Evolutionary conservation across 2,329 filamentous ascomycete species (phyloP).

Genomic region (Gaeumannomyces tritici): DNA sequence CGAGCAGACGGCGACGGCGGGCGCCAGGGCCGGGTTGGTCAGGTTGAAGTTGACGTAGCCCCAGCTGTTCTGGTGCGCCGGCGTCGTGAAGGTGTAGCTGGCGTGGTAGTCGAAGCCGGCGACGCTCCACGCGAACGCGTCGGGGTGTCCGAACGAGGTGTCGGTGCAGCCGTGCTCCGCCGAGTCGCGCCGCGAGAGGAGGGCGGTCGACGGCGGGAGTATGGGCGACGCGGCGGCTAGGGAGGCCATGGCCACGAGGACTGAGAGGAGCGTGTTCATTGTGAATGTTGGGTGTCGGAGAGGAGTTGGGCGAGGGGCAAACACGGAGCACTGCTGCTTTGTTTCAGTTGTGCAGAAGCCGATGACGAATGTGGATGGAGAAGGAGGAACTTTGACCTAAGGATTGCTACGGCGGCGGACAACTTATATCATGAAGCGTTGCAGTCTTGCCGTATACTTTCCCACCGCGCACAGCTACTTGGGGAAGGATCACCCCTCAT

Average conservation of each 20-base stretch:
- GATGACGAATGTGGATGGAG: too few species aligned
- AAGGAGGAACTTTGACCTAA: neutral
- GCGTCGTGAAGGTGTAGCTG: slow-evolving; percentile 38
- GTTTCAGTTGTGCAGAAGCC: neutral
- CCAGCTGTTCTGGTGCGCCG: slow-evolving; percentile 38
- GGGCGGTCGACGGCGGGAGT: neutral
- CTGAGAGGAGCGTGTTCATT: slow-evolving; percentile 2
- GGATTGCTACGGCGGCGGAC: neutral
- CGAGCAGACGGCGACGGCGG: slow-evolving; percentile 23
- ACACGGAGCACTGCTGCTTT: neutral
- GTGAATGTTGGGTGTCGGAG: too few species aligned
- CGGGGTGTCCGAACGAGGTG: slow-evolving; percentile 15
- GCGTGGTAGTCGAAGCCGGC: slow-evolving; percentile 36
- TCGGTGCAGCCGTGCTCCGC: slow-evolving; percentile 19
- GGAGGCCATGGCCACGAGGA: slow-evolving; percentile 4
- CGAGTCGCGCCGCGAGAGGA: neutral
- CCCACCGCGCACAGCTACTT: too few species aligned
- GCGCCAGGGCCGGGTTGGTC: slow-evolving; percentile 31
- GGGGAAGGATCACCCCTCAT: too few species aligned
- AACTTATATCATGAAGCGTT: too few species aligned
- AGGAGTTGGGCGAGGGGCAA: too few species aligned
- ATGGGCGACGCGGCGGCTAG: neutral
- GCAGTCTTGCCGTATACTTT: too few species aligned
- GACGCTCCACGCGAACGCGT: slow-evolving; percentile 25
- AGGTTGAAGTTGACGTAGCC: slow-evolving; percentile 40